Base-by-base conservation (phyloP, 2,329 filamentous ascomycete species). In the Aspergillus novoparasiticus region DNA sequence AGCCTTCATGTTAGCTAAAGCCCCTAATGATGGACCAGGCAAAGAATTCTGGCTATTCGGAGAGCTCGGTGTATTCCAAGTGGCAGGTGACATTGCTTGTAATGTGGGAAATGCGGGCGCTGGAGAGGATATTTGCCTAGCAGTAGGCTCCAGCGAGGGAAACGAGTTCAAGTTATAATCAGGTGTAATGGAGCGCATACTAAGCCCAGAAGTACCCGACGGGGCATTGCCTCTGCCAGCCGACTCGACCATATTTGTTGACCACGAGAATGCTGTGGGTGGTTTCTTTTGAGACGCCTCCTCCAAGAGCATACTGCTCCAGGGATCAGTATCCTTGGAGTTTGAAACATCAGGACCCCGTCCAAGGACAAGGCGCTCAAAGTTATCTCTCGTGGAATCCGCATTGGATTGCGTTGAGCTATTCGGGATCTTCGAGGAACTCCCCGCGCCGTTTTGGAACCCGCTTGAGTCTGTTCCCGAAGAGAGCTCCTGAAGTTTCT, bases 341-440 rank as follows among this genome's bases (percentile, higher is more conserved):
- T 69, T 73, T n/a, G 73, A 77, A 32, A 73, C 78, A 54, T 83
- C 65, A 6, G 67, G 19, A 9, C 64, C 81, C 61, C 86, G 87
- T 10, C 94, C 94, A 72, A 96, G 93, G 58, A 99, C 94, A 2
- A 99, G 87, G 2, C 87, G 87, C 75, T 97, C 94, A 72, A 98
- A 99, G 73, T 96, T 93, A 63, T 90, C 86, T 56, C 90, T 84
- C 30, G 71, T 69, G 14, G 81, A 84, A n/a, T 82, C 82, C n/a
- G 78, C 85, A 3, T 82, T 84, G 4, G 84, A 82, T 10, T 85
- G 70, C 46, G 64, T 67, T 39, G 71, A 68, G 43, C 69, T 71
- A 36, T 59, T 70, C 11, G 69, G 62, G 12, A 68, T 66, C 51
- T 69, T 72, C 12, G 73, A 74, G 59, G 73, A 67, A 60, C 67